These are phyloP conservation scores for Boletus speciosus DNA, from an alignment of 768 basidiomycete genomes.

Conservation along the genomic window DNA sequence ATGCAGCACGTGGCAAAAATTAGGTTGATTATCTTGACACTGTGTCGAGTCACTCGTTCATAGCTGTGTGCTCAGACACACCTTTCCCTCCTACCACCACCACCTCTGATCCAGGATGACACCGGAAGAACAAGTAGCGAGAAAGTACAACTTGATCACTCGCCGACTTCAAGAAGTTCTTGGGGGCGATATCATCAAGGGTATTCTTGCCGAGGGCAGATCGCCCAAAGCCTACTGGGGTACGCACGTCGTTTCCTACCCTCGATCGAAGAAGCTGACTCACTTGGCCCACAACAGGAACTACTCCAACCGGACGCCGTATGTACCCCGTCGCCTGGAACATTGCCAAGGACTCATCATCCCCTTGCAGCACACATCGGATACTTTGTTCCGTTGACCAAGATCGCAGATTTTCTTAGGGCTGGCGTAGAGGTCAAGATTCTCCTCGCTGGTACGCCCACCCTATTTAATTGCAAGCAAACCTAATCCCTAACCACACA, in stretches of 20 bases:
- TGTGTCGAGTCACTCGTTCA: conserved; percentile 6
- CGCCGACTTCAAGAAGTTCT: conserved; percentile 84
- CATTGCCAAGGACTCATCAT: neutral
- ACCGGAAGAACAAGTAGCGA: conserved; percentile 29
- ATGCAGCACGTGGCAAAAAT: conserved; percentile 1
- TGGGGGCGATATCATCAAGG: conserved; percentile 79
- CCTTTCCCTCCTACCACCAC: conserved; percentile 4
- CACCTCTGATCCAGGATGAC: conserved; percentile 25
- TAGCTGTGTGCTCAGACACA: neutral
- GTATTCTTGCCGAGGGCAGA: conserved; percentile 72
- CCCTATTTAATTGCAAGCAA: neutral
- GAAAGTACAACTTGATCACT: conserved; percentile 80
- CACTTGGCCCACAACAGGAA: conserved; percentile 48
- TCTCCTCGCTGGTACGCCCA: conserved; percentile 64
- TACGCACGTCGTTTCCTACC: conserved; percentile 29
- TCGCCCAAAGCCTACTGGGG: conserved; percentile 91
- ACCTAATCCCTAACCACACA: neutral
- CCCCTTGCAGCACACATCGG: conserved; percentile 79
- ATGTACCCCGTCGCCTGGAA: conserved; percentile 31
- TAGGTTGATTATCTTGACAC: neutral
- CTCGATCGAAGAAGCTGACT: neutral
- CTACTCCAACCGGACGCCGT: conserved; percentile 94
- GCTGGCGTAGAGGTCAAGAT: conserved; percentile 90
- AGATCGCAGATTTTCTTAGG: conserved; percentile 93
- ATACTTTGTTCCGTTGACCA: conserved; percentile 92